These are phyloP conservation scores for Croton setiger DNA, from an alignment of 441 rosid species.

Conservation along the genomic window DNA sequence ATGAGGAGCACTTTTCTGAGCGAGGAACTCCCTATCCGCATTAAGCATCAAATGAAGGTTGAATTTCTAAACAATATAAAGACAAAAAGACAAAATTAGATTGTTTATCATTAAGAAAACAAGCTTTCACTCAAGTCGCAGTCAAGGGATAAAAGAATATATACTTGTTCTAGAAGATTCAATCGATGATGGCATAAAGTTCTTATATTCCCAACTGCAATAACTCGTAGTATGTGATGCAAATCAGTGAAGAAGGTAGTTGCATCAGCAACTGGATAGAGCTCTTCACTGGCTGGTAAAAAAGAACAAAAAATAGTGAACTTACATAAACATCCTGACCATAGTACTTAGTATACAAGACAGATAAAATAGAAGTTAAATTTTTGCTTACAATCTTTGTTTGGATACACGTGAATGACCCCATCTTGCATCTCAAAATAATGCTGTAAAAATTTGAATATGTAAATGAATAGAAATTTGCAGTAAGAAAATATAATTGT, in stretches of 20 bases:
- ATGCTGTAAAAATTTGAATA: constrained; percentile 53
- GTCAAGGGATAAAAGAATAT: neutral
- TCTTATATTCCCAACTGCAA: constrained; percentile 91
- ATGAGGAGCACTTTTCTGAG: constrained; percentile 99
- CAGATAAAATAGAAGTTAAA: constrained; percentile 2
- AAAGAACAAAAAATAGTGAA: constrained; percentile 14
- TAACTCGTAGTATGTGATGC: constrained; percentile 81
- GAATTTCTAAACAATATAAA: constrained; percentile 62
- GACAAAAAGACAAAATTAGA: constrained; percentile 13
- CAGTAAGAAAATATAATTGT: constrained; percentile 3
- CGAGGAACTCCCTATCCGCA: constrained; percentile 94
- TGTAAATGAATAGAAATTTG: constrained; percentile 2
- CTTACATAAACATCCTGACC: neutral
- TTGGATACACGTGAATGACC: constrained; percentile 78
- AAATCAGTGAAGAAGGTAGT: constrained; percentile 93
- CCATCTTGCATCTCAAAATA: constrained; percentile 96
- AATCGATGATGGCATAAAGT: constrained; percentile 91
- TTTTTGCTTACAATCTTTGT: constrained; percentile 64
- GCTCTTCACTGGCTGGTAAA: constrained; percentile 66
- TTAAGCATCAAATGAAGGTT: constrained; percentile 99
- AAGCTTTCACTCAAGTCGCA: constrained; percentile 8
- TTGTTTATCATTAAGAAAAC: constrained; percentile 14
- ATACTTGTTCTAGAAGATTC: constrained; percentile 94
- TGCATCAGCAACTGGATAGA: constrained; percentile 95
- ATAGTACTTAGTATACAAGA: constrained; percentile 3